Percentiles rank a stretch among this genome's conserved stretches.
phyloP scores from a whole-genome alignment of 83 land plant species.

The Picea abies region DNA sequence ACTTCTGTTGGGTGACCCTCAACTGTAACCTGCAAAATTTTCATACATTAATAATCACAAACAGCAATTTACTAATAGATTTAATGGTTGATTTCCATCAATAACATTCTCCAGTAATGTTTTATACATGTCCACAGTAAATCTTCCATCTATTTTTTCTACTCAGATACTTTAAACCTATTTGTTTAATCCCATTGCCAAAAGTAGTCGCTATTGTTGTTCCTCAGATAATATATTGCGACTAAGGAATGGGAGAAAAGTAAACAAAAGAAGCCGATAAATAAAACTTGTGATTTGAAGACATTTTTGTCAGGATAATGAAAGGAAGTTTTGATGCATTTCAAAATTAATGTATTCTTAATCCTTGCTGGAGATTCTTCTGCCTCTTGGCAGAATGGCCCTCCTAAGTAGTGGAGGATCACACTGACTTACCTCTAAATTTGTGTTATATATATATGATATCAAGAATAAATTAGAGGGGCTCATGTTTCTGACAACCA shows the following conservation, averaged over 20 bases:
- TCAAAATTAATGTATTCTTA: not conserved
- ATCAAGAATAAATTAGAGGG: not conserved
- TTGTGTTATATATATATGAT: not conserved
- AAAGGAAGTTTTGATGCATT: not conserved
- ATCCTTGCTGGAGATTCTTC: not conserved
- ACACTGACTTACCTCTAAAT: not conserved
- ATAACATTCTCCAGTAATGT: not conserved
- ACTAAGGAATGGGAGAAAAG: not conserved
- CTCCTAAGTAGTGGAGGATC: not conserved
- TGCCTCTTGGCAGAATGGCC: not conserved
- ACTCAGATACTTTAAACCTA: not conserved
- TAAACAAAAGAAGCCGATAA: not conserved
- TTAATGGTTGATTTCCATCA: not conserved
- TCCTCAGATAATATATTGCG: not conserved
- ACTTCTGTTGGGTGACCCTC: slow-evolving; percentile 44
- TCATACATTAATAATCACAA: not conserved
- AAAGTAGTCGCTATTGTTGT: too few species aligned
- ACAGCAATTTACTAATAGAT: not conserved
- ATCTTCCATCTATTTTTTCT: slow-evolving; percentile 8
- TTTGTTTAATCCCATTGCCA: not conserved
- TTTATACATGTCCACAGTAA: not conserved
- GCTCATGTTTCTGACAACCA: not conserved
- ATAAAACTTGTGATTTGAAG: not conserved
- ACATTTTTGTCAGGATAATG: not conserved
- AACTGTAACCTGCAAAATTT: slow-evolving; percentile 44